A percentile compares a stretch with the other conserved stretches of the same genome.
These are phyloP conservation scores for Teratosphaeria zuluensis DNA, from an alignment of 2,329 filamentous ascomycete genomes.

Conservation along the genomic window DNA sequence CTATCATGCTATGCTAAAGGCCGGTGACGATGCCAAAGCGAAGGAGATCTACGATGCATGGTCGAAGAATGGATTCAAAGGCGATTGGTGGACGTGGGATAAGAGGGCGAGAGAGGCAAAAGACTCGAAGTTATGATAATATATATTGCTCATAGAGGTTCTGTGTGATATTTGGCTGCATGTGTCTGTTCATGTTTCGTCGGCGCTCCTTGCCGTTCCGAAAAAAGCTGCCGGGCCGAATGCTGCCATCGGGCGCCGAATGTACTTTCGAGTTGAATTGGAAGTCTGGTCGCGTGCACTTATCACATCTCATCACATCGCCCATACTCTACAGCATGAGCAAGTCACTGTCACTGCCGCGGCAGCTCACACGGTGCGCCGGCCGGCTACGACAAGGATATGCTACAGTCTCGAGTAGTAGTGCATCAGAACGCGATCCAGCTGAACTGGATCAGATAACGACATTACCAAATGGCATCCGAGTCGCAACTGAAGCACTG, in stretches of 20 bases:
- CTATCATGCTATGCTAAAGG: slow-evolving; percentile 63
- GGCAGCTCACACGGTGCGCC: slow-evolving; percentile 14
- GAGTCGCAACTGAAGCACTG: slow-evolving; percentile 87
- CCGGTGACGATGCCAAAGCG: slow-evolving; percentile 10
- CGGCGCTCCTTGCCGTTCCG: no score
- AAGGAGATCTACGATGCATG: slow-evolving; percentile 26
- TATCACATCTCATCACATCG: neutral
- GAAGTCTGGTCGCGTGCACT: neutral
- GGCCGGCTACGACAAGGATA: slow-evolving; percentile 10
- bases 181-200: no score
- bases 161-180: no score
- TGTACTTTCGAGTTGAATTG: no score
- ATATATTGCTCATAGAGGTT: no score
- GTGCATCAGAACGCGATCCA: slow-evolving; percentile 52
- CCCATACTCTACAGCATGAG: slow-evolving; percentile 12
- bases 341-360: slow-evolving; percentile 21
- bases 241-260: no score
- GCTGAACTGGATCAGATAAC: slow-evolving; percentile 81
- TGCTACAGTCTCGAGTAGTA: slow-evolving; percentile 16
- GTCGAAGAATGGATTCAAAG: slow-evolving; percentile 24
- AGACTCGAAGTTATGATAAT: slow-evolving; percentile 6
- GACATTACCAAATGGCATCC: slow-evolving; percentile 80
- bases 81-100: slow-evolving; percentile 31
- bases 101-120: slow-evolving; percentile 5
- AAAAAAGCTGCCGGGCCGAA: no score